Percentiles rank a stretch among this genome's conserved stretches.
phyloP scores from a whole-genome alignment of 805 yeast species.

The Lipomyces yamadae region DNA sequence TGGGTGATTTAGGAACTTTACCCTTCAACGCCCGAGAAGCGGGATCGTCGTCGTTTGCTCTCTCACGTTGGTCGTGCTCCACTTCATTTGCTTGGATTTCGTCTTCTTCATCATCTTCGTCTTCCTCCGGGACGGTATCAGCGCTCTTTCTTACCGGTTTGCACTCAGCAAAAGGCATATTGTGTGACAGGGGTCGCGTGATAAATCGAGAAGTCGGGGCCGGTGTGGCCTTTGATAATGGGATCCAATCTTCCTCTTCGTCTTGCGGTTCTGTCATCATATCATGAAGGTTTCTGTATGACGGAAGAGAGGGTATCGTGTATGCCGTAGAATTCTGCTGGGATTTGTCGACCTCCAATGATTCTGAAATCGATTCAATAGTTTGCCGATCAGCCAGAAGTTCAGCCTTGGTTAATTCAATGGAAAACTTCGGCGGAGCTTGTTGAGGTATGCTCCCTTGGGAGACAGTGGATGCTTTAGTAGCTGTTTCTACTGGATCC shows the following conservation, averaged over 20 bases:
- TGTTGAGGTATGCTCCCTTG: neutral
- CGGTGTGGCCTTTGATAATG: slow-evolving; percentile 35
- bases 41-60: neutral
- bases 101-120: slow-evolving; percentile 12
- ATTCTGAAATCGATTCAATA: neutral
- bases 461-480: neutral
- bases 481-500: neutral
- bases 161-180: neutral
- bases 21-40: neutral
- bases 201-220: slow-evolving; percentile 27
- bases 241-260: slow-evolving; percentile 40
- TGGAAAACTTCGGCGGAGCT: neutral
- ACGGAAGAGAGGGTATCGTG: slow-evolving; percentile 19
- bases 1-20: neutral
- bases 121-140: slow-evolving; percentile 14
- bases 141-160: slow-evolving; percentile 8
- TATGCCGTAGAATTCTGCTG: neutral
- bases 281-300: slow-evolving; percentile 23
- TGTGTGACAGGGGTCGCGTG: neutral
- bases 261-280: slow-evolving; percentile 17
- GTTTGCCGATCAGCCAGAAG: slow-evolving; percentile 9
- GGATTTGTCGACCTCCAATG: neutral
- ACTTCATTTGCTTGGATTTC: neutral
- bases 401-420: slow-evolving; percentile 3
- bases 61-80: neutral